Conservation (phyloP, 805 yeast genomes). For the Wickerhamiella kurtzmanii region DNA sequence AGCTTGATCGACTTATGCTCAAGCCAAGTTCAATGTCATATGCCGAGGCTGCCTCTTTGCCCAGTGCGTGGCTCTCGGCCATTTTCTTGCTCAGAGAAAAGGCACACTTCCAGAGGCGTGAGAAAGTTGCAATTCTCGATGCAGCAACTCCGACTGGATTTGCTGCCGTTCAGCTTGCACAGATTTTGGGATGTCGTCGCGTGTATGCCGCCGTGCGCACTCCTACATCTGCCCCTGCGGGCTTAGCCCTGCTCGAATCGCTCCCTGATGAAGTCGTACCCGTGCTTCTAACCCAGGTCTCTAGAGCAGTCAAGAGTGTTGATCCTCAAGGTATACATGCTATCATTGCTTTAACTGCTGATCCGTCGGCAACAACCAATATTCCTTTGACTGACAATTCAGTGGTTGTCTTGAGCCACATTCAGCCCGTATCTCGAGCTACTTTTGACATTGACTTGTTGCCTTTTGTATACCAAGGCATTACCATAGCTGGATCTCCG, state of each 20-base stretch:
- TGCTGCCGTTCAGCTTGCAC: slow-evolving; percentile 29
- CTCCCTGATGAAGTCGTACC: slow-evolving; percentile 1
- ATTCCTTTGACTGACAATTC: not conserved
- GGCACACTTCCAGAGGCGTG: slow-evolving; percentile 21
- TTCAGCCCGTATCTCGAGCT: no score
- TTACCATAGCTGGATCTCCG: not conserved
- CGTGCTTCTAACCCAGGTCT: not conserved
- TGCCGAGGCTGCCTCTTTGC: slow-evolving; percentile 24
- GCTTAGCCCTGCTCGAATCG: not conserved
- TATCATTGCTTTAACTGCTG: not conserved
- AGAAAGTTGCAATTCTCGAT: slow-evolving; percentile 25
- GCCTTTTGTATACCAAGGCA: not conserved
- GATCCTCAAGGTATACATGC: not conserved
- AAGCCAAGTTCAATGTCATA: slow-evolving; percentile 20
- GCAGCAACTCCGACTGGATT: slow-evolving; percentile 27
- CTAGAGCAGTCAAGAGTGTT: not conserved
- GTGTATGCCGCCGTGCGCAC: slow-evolving; percentile 26
- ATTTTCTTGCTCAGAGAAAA: slow-evolving; percentile 23
- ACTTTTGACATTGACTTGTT: not conserved
- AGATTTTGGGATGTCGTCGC: slow-evolving; percentile 24
- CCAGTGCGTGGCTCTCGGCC: slow-evolving; percentile 29
- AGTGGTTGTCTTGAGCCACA: not conserved
- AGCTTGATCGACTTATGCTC: slow-evolving; percentile 17
- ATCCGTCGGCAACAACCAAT: not conserved
- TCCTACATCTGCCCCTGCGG: not conserved